Base-by-base conservation (phyloP, 306 rosid genomes). In the Trifolium pratense region DNA sequence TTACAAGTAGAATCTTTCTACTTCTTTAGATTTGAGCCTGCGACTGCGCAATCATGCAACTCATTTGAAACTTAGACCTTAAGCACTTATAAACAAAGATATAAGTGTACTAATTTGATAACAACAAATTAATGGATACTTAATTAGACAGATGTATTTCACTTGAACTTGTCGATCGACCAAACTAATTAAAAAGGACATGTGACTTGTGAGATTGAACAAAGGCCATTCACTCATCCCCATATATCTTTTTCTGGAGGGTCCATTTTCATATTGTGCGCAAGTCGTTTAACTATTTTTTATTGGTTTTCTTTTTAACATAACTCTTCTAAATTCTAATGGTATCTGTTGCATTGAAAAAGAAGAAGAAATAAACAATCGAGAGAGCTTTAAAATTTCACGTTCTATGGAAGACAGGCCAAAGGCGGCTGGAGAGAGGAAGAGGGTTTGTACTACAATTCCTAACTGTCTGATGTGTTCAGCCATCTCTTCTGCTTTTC, bases 11-110 rank as follows among this genome's bases (percentile, higher is more conserved):
- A 77, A 78, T 68, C 65, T 31, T 67, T 55, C 21, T 61, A 10
- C 7, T 70, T 16, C 26, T 77, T 52, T 51, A 66, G 45, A 43
- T 71, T 29, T 77, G 46, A 73, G 55, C 65, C n/a, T 72, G 59
- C 21, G 81, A 68, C 75, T 49, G 48, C 5, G 62, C 64, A 73
- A 78, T 73, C 74, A 82, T 53, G 75, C 72, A 66, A 5, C 74
- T 66, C 59, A 23, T 76, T 76, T 26, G 25, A 58, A 76, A 66
- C 12, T 37, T 55, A 2, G 13, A 56, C 9, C 12, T 0, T 14
- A 17, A 17, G 17, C 23, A 23, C 9, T 26, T 4, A 49, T 62
- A 51, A 71, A 61, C 76, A 58, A 71, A 63, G 29, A 62, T 51
- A 34, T 63, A 52, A 56, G 16, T 56, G 62, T 56, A 58, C 64